Percentiles rank a stretch among this genome's conserved stretches.
These are phyloP conservation scores for Metschnikowia lochheadii DNA, from an alignment of 805 yeast species.

Conservation along the genomic window DNA sequence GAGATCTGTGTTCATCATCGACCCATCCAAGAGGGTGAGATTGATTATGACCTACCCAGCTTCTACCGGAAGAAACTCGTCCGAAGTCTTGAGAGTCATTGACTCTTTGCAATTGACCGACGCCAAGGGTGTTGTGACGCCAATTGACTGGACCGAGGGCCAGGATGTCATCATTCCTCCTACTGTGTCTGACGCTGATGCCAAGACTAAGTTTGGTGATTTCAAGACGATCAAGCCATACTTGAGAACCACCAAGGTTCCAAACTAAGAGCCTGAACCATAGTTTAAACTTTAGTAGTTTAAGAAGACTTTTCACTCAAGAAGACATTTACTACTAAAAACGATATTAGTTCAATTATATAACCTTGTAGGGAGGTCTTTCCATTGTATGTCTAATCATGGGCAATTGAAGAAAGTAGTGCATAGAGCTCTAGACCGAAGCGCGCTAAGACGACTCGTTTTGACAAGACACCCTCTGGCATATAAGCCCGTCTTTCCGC, in stretches of 20 bases:
- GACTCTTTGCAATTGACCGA: slow-evolving; percentile 69
- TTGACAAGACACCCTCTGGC: background rate
- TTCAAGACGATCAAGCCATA: slow-evolving; percentile 60
- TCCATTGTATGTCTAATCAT: too few species aligned
- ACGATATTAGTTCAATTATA: too few species aligned
- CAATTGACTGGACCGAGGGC: slow-evolving; percentile 70
- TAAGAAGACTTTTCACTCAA: too few species aligned
- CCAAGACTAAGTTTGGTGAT: slow-evolving; percentile 57
- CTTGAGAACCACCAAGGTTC: slow-evolving; percentile 49
- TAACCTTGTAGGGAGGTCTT: too few species aligned
- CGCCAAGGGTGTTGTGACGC: slow-evolving; percentile 59
- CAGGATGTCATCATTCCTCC: slow-evolving; percentile 74
- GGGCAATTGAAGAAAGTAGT: background rate
- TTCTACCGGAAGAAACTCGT: slow-evolving; percentile 71
- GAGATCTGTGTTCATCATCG: slow-evolving; percentile 69
- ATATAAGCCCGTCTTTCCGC: slow-evolving; percentile 4
- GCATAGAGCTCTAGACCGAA: background rate
- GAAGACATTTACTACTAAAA: too few species aligned
- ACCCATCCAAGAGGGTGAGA: slow-evolving; percentile 61
- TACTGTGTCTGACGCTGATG: slow-evolving; percentile 55
- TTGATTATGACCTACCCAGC: slow-evolving; percentile 67
- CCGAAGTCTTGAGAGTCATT: slow-evolving; percentile 65
- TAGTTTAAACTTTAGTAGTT: background rate
- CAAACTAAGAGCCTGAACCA: slow-evolving; percentile 10
- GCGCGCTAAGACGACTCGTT: background rate